A percentile compares a stretch with the other conserved stretches of the same genome.
These are phyloP conservation scores for Dioszegia crocea DNA, from an alignment of 768 basidiomycete species.

Conservation along the genomic window DNA sequence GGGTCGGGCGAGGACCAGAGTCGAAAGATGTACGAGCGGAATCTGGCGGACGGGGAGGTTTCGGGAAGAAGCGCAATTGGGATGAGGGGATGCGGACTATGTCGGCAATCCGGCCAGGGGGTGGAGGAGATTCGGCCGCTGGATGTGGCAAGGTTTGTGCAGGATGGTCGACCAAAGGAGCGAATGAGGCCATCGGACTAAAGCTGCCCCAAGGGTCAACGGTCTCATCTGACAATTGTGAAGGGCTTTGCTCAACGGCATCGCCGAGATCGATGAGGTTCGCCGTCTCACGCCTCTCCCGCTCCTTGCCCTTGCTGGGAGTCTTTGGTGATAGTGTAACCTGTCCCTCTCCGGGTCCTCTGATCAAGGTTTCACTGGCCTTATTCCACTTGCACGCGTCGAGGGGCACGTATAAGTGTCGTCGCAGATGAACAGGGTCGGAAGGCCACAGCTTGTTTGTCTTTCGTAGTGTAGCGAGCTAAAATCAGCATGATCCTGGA, in stretches of 20 bases:
- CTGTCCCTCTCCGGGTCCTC: slow-evolving; percentile 45
- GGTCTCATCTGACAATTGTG: no score
- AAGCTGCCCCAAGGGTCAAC: no score
- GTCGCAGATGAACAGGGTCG: slow-evolving; percentile 84
- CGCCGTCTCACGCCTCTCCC: not conserved
- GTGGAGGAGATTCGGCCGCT: not conserved
- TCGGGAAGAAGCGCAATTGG: slow-evolving; percentile 42
- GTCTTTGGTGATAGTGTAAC: slow-evolving; percentile 34
- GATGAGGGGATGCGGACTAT: slow-evolving; percentile 36
- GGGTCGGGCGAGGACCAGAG: not conserved
- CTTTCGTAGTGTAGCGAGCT: slow-evolving; percentile 68
- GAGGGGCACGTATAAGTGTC: slow-evolving; percentile 71
- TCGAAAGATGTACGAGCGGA: slow-evolving; percentile 6
- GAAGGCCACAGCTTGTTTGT: slow-evolving; percentile 92
- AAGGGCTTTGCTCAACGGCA: no score
- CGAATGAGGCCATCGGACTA: not conserved
- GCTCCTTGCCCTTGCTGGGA: not conserved
- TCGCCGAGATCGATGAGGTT: slow-evolving; percentile 14
- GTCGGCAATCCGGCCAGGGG: slow-evolving; percentile 21
- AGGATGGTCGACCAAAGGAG: not conserved
- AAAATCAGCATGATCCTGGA: not conserved
- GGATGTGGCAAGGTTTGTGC: not conserved
- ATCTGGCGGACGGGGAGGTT: slow-evolving; percentile 3
- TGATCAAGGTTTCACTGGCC: slow-evolving; percentile 33
- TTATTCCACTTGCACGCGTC: slow-evolving; percentile 49